Evolutionary conservation across 768 basidiomycete genomes (phyloP).

Genomic region (Auriscalpium orientale): DNA sequence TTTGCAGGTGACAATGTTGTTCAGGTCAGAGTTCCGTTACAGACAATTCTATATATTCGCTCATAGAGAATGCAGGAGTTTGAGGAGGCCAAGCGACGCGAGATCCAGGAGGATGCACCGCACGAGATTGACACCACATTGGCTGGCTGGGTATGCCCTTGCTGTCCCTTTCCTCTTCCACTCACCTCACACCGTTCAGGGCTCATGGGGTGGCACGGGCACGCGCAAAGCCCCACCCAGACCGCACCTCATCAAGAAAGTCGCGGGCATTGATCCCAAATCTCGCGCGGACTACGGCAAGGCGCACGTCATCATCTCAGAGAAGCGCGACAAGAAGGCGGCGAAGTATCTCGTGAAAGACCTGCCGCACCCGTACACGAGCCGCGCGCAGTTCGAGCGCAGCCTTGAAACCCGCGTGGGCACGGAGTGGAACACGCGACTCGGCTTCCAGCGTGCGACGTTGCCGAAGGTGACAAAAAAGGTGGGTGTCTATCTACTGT

Average conservation of each 20-base stretch:
- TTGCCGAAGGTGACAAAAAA: conserved; percentile 84
- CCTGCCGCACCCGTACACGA: conserved; percentile 91
- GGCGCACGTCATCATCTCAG: conserved; percentile 89
- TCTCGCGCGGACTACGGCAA: conserved; percentile 80
- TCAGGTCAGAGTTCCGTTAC: conserved; percentile 41
- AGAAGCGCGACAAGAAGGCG: conserved; percentile 92
- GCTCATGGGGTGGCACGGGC: conserved; percentile 86
- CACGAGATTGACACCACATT: conserved; percentile 82
- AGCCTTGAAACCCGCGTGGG: conserved; percentile 78
- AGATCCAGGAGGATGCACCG: conserved; percentile 85
- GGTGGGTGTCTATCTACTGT: conserved; percentile 33
- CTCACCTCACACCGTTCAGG: conserved; percentile 36
- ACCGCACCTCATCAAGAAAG: conserved; percentile 69
- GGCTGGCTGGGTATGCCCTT: conserved; percentile 80
- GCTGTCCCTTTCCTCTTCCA: background rate
- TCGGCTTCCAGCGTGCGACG: conserved; percentile 77
- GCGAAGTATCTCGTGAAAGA: conserved; percentile 85
- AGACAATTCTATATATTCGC: too few relatives aligned
- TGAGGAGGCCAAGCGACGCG: conserved; percentile 70
- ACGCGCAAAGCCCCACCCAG: conserved; percentile 51
- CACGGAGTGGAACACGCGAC: conserved; percentile 87
- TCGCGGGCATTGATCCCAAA: conserved; percentile 73
- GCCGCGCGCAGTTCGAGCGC: conserved; percentile 86
- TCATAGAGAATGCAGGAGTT: conserved; percentile 53
- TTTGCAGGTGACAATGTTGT: conserved; percentile 98